phyloP scores from a whole-genome alignment of 139 green algal genomes.

The Chlorella sorokiniana region DNA sequence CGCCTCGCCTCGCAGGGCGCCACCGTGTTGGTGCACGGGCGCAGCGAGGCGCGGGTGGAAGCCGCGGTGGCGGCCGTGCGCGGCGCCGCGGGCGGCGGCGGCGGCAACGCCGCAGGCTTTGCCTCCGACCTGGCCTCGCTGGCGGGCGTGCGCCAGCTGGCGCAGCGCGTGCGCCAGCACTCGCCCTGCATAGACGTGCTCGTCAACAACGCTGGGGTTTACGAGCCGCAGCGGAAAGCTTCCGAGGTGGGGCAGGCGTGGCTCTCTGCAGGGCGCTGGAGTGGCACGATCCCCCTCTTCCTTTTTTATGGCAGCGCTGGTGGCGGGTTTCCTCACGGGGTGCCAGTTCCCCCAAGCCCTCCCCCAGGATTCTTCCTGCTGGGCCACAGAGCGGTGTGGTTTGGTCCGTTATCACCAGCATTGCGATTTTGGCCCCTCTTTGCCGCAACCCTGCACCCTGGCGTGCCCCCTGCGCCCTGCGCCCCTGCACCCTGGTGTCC shows the following conservation, averaged over 20 bases:
- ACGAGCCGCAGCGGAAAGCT: neutral
- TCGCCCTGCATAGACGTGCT: conserved; percentile 38
- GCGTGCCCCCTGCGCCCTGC: neutral
- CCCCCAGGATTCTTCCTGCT: too few species aligned
- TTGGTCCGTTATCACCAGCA: too few species aligned
- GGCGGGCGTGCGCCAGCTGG: conserved; percentile 42
- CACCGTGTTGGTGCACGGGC: conserved; percentile 69
- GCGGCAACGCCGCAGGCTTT: neutral
- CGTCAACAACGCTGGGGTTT: conserved; percentile 68
- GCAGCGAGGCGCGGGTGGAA: conserved; percentile 10
- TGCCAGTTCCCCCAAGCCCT: too few species aligned
- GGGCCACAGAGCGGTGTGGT: too few species aligned
- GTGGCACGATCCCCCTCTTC: neutral
- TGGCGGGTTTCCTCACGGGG: too few species aligned
- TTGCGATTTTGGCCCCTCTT: too few species aligned
- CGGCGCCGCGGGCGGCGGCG: neutral
- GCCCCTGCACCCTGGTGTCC: neutral
- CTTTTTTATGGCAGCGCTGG: too few species aligned
- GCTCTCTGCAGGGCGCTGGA: neutral
- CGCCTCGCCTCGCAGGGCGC: conserved; percentile 51
- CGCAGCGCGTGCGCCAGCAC: conserved; percentile 34
- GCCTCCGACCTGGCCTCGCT: conserved; percentile 55
- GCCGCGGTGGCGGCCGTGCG: neutral
- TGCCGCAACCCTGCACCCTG: too few species aligned
- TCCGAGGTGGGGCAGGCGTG: neutral